Percentiles rank a stretch among this genome's conserved stretches.
phyloP scores from a whole-genome alignment of 148 eudicot genomes.

The Nyssa sinensis region DNA sequence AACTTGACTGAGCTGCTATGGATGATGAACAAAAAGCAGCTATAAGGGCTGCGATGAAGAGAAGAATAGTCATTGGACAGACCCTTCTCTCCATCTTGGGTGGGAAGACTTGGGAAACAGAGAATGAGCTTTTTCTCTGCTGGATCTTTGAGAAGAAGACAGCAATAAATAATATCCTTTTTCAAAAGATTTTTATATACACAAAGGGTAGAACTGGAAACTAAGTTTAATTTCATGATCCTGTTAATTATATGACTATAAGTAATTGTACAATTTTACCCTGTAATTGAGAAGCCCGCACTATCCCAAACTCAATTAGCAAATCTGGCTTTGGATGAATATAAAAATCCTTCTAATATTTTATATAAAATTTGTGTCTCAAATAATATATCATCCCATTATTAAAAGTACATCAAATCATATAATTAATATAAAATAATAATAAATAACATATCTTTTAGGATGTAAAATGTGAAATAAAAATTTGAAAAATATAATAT shows the following conservation, averaged over 20 bases:
- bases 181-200: not conserved
- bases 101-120: slow-evolving; percentile 10
- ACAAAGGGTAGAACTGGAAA: slow-evolving; percentile 1
- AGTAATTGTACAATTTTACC: not conserved
- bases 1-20: slow-evolving; percentile 41
- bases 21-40: slow-evolving; percentile 24
- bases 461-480: too few relatives aligned
- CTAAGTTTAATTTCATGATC: too few relatives aligned
- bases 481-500: too few relatives aligned
- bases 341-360: too few relatives aligned
- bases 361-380: too few relatives aligned
- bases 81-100: slow-evolving; percentile 19
- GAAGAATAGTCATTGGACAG: slow-evolving; percentile 27
- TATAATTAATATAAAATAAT: too few relatives aligned
- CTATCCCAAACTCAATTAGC: not conserved
- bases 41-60: slow-evolving; percentile 29
- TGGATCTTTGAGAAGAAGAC: not conserved
- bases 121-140: not conserved
- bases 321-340: not conserved
- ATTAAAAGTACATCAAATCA: too few relatives aligned
- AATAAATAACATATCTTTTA: too few relatives aligned
- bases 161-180: slow-evolving; percentile 3
- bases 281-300: not conserved
- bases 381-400: too few relatives aligned
- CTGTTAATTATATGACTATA: not conserved